A percentile compares a stretch with the other conserved stretches of the same genome.
Evolutionary conservation across 352 stramenopile genomes (phyloP).

Genomic region (Pythium apleroticum): DNA sequence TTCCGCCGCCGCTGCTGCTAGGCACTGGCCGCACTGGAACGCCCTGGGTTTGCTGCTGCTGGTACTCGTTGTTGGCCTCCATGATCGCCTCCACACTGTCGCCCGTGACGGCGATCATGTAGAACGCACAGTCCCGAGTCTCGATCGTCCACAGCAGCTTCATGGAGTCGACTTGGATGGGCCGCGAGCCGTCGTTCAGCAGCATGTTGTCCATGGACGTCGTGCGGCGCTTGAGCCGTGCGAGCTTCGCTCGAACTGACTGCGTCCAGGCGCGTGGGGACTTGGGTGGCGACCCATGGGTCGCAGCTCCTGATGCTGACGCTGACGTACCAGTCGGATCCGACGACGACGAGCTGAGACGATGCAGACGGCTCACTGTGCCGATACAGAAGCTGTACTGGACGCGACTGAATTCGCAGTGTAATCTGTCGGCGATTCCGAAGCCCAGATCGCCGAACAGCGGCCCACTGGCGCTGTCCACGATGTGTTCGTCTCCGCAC

Average conservation of each 20-base stretch:
- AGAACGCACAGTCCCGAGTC: conserved; percentile 68
- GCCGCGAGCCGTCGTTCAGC: conserved; percentile 65
- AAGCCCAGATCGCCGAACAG: conserved; percentile 28
- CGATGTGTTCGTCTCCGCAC: conserved; percentile 2
- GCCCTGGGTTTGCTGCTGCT: conserved; percentile 12
- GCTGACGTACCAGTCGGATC: neutral
- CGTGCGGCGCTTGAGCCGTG: conserved; percentile 55
- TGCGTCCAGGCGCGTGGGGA: conserved; percentile 52
- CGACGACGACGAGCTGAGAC: conserved; percentile 26
- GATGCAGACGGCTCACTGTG: conserved; percentile 23
- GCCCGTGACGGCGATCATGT: conserved; percentile 58
- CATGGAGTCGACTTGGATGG: conserved; percentile 83
- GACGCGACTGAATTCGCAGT: conserved; percentile 49
- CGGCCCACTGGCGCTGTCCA: conserved; percentile 22
- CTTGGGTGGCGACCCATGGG: conserved; percentile 29
- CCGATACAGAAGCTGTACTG: conserved; percentile 45
- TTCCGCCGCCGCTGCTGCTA: neutral
- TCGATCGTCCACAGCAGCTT: conserved; percentile 80
- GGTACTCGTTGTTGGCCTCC: conserved; percentile 32
- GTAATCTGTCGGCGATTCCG: conserved; percentile 38
- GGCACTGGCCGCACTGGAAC: neutral
- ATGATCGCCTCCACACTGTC: conserved; percentile 52
- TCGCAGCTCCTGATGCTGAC: too few species aligned
- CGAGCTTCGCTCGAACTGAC: conserved; percentile 50
- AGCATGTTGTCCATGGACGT: conserved; percentile 74